Percentiles rank a stretch among this genome's conserved stretches.
Evolutionary conservation across 768 basidiomycete species (phyloP).

Genomic region (Amyloporia xantha): DNA sequence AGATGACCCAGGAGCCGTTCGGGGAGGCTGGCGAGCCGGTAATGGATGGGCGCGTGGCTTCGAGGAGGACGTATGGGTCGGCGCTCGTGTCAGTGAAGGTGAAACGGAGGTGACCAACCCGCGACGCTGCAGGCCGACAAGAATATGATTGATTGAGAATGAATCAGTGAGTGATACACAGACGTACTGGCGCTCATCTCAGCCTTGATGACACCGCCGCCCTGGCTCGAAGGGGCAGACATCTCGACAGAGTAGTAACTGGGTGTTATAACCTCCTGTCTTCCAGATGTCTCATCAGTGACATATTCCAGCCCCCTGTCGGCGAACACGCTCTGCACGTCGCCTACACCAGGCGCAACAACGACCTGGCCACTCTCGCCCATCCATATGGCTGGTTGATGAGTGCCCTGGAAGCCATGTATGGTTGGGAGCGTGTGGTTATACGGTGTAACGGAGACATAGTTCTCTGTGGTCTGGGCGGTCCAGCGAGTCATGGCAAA

Average conservation of each 20-base stretch:
- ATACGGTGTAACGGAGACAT: conserved; percentile 66
- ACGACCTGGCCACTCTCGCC: conserved; percentile 64
- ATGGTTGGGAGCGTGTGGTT: conserved; percentile 54
- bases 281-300: conserved; percentile 10
- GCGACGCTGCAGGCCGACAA: conserved; percentile 52
- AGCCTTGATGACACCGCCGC: conserved; percentile 44
- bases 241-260: conserved; percentile 54
- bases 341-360: conserved; percentile 50
- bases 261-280: conserved; percentile 41
- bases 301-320: conserved; percentile 48
- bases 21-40: conserved; percentile 50
- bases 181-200: conserved; percentile 60
- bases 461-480: conserved; percentile 71
- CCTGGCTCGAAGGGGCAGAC: conserved; percentile 32
- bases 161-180: no score
- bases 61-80: conserved; percentile 55
- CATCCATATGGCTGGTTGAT: conserved; percentile 90
- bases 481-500: conserved; percentile 88
- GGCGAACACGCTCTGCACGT: conserved; percentile 48
- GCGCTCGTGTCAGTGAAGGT: conserved; percentile 40
- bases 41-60: conserved; percentile 58
- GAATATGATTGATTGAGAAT: conserved; percentile 5
- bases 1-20: conserved; percentile 41
- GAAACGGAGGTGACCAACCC: conserved; percentile 70
- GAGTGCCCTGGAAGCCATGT: conserved; percentile 68